A percentile compares a stretch with the other conserved stretches of the same genome.
phyloP scores from a whole-genome alignment of 371 early-diverging fungal genomes.

The Sporodiniella umbellata region DNA sequence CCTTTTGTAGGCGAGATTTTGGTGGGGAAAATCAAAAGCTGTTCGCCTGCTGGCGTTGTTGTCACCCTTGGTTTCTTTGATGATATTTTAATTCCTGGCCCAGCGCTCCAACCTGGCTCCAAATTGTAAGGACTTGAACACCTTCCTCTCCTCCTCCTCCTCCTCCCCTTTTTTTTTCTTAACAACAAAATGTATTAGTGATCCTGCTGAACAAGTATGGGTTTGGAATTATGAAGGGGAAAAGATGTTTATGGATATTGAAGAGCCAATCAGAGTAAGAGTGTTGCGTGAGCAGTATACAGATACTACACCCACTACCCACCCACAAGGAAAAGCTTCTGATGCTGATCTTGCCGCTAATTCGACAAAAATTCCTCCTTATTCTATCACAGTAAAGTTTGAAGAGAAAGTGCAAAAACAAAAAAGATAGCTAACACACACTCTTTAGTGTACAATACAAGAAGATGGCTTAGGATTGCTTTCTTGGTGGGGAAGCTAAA shows the following conservation, averaged over 20 bases:
- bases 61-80: constrained; percentile 88
- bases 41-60: constrained; percentile 61
- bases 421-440: too few species aligned
- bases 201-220: constrained; percentile 74
- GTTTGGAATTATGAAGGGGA: constrained; percentile 81
- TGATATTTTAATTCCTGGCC: constrained; percentile 79
- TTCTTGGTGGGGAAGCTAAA: constrained; percentile 66
- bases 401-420: too few species aligned
- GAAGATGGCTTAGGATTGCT: constrained; percentile 68
- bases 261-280: constrained; percentile 74
- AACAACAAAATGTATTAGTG: too few species aligned
- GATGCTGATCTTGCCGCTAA: constrained; percentile 48
- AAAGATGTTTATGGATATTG: constrained; percentile 77
- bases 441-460: constrained; percentile 56
- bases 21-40: constrained; percentile 69
- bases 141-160: too few species aligned
- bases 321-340: constrained; percentile 37
- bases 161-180: too few species aligned
- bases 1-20: constrained; percentile 87
- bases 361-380: constrained; percentile 53
- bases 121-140: constrained; percentile 46
- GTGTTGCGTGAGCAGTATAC: constrained; percentile 72
- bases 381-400: constrained; percentile 52
- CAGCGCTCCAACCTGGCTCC: constrained; percentile 53
- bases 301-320: constrained; percentile 67